Percentiles rank a stretch among this genome's conserved stretches.
Conservation (phyloP, 2,329 filamentous ascomycete species). For the Alternaria sp. region DNA sequence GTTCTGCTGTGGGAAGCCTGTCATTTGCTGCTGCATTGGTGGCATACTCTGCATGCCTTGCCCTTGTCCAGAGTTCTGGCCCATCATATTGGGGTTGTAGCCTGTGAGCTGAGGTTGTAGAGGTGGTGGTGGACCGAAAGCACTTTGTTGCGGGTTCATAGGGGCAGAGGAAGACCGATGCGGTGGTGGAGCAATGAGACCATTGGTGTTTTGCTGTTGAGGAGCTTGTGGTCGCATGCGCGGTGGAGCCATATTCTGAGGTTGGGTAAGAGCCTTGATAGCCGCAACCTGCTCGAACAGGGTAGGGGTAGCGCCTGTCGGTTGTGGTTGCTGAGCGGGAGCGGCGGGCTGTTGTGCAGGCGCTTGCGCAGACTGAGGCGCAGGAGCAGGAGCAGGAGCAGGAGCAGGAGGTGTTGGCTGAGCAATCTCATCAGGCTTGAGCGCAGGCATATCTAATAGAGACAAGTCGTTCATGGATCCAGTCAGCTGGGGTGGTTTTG, state of each 20-base stretch:
- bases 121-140: constrained; percentile 73
- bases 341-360: constrained; percentile 52
- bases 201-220: constrained; percentile 65
- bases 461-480: constrained; percentile 75
- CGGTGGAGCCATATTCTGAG: constrained; percentile 53
- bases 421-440: constrained; percentile 53
- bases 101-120: constrained; percentile 88
- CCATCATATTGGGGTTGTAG: constrained; percentile 63
- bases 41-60: constrained; percentile 39
- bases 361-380: constrained; percentile 53
- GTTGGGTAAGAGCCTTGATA: constrained; percentile 51
- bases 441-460: constrained; percentile 63
- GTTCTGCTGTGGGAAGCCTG: constrained; percentile 52
- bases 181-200: constrained; percentile 79
- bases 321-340: constrained; percentile 45
- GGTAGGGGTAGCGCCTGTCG: constrained; percentile 57
- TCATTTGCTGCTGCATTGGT: constrained; percentile 49
- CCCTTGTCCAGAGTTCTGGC: constrained; percentile 69
- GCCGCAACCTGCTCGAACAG: constrained; percentile 50
- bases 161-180: constrained; percentile 86
- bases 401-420: constrained; percentile 52
- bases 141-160: constrained; percentile 72
- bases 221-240: constrained; percentile 77
- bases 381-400: constrained; percentile 58
- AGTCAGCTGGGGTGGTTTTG: constrained; percentile 55